These are phyloP conservation scores for Ophiobolus disseminans DNA, from an alignment of 2,329 filamentous ascomycete species.

Conservation along the genomic window DNA sequence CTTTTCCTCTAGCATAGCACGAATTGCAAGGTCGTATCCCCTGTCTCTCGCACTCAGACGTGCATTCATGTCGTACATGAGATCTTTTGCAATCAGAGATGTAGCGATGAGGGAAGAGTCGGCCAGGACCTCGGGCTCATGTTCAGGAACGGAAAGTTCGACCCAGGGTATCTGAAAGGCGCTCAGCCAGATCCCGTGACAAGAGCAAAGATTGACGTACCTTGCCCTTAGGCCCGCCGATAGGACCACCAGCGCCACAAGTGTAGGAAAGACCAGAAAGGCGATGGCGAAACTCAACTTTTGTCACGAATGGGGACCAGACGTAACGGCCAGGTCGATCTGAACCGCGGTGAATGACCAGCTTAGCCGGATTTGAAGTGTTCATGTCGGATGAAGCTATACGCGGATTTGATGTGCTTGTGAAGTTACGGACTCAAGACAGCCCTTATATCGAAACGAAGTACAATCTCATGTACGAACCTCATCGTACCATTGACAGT, in stretches of 20 bases:
- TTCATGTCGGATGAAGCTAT: conserved; percentile 4
- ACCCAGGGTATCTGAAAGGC: conserved; percentile 62
- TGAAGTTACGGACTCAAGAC: background rate
- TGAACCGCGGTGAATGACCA: conserved; percentile 62
- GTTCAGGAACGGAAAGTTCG: conserved; percentile 30
- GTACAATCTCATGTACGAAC: background rate
- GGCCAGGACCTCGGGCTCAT: conserved; percentile 42
- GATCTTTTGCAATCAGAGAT: conserved; percentile 51
- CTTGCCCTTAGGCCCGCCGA: conserved; percentile 62
- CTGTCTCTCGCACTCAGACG: conserved; percentile 49
- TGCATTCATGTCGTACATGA: conserved; percentile 59
- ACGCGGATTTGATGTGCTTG: background rate
- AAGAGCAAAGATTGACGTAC: background rate
- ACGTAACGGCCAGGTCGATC: conserved; percentile 52
- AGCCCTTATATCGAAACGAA: background rate
- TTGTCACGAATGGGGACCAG: conserved; percentile 69
- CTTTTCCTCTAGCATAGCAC: conserved; percentile 66
- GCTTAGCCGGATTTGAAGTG: conserved; percentile 12
- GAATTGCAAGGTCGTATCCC: conserved; percentile 60
- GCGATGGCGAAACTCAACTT: conserved; percentile 68
- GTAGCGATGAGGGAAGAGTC: conserved; percentile 66
- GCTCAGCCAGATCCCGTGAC: too few species aligned
- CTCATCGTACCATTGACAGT: too few species aligned
- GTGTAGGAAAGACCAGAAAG: conserved; percentile 59
- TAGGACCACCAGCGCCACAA: conserved; percentile 54